A percentile compares a stretch with the other conserved stretches of the same genome.
phyloP scores from a whole-genome alignment of 306 rosid species.

The Trifolium fragiferum region DNA sequence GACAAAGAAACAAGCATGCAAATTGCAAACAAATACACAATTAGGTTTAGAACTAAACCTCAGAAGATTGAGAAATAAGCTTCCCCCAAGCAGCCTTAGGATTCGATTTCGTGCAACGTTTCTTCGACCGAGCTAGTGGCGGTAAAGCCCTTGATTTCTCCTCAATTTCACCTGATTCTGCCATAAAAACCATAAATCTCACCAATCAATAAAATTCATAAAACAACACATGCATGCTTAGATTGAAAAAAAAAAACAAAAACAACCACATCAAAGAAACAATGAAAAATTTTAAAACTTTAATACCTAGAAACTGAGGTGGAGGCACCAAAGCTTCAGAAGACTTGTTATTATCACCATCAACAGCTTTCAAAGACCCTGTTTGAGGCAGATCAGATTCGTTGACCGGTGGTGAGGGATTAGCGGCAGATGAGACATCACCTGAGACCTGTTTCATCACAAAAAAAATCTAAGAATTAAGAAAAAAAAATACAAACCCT shows the following conservation, averaged over 20 bases:
- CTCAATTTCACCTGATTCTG: constrained; percentile 54
- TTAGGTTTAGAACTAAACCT: constrained; percentile 58
- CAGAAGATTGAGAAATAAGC: constrained; percentile 87
- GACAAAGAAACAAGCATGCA: constrained; percentile 13
- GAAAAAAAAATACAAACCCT: constrained; percentile 1
- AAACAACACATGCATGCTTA: constrained; percentile 45
- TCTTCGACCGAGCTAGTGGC: constrained; percentile 54
- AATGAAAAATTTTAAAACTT: constrained; percentile 5
- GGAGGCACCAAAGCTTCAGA: constrained; percentile 65
- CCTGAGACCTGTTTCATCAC: constrained; percentile 62
- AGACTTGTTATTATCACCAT: constrained; percentile 66
- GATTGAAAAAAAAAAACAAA: background rate
- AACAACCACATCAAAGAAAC: constrained; percentile 33
- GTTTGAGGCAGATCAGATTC: constrained; percentile 82
- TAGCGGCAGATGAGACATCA: constrained; percentile 61
- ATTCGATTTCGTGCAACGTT: constrained; percentile 49
- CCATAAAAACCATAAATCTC: constrained; percentile 39
- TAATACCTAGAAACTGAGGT: constrained; percentile 62
- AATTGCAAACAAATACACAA: constrained; percentile 4
- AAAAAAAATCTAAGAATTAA: constrained; percentile 33
- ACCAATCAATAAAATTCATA: constrained; percentile 24
- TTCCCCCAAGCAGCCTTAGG: constrained; percentile 78
- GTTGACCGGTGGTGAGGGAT: constrained; percentile 50
- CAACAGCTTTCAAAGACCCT: constrained; percentile 59
- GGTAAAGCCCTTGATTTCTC: constrained; percentile 55